Evolutionary conservation across 1,139 yeast species (phyloP).

Genomic region (Yamadazyma dushanensis): DNA sequence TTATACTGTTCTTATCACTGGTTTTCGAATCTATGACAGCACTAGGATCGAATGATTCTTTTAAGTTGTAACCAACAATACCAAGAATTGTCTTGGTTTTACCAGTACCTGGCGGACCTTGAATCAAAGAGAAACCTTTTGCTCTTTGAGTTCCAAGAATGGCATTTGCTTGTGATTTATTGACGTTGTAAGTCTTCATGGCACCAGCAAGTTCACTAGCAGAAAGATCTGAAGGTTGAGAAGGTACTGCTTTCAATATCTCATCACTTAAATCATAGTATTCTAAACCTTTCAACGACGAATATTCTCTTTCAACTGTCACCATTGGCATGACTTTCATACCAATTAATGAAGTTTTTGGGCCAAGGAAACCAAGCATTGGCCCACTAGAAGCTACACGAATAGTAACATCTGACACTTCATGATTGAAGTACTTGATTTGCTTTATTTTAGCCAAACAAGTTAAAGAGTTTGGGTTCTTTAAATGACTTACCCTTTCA

Average conservation of each 20-base stretch:
- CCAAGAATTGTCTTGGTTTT: conserved; percentile 96
- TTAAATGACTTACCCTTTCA: conserved; percentile 25
- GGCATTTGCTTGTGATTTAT: conserved; percentile 88
- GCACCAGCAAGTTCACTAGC: conserved; percentile 40
- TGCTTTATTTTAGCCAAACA: conserved; percentile 82
- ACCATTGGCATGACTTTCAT: conserved; percentile 82
- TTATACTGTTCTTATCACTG: conserved; percentile 11
- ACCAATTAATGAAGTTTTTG: conserved; percentile 63
- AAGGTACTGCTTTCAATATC: conserved; percentile 67
- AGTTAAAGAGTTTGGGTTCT: conserved; percentile 30
- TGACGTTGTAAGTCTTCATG: conserved; percentile 56
- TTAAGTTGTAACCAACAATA: conserved; percentile 65
- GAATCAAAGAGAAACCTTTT: conserved; percentile 84
- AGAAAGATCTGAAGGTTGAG: conserved; percentile 32
- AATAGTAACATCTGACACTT: conserved; percentile 69
- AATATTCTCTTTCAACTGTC: conserved; percentile 89
- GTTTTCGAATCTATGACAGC: conserved; percentile 6
- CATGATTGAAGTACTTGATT: conserved; percentile 64
- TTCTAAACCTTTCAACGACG: conserved; percentile 77
- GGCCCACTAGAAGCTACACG: conserved; percentile 58
- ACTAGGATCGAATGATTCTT: conserved; percentile 8
- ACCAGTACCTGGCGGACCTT: conserved; percentile 99
- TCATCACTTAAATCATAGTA: conserved; percentile 72
- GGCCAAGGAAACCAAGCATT: conserved; percentile 57
- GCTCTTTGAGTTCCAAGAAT: conserved; percentile 68